Evolutionary conservation across 108 stramenopile genomes (phyloP).

Genomic region (Skeletonema grethae): DNA sequence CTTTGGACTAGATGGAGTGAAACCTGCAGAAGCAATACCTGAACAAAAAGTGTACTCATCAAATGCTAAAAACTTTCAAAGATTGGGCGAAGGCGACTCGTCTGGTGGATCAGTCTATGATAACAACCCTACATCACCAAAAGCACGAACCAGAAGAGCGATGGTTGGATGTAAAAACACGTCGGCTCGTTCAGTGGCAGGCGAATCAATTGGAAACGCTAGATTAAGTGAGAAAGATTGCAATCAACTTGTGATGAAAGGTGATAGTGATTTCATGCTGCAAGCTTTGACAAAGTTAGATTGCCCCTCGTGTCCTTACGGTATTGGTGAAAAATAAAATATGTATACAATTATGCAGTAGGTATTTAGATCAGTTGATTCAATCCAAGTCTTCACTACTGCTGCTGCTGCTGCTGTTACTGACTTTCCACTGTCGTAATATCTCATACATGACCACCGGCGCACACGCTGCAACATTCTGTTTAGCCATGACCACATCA

Average conservation of each 20-base stretch:
- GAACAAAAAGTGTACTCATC: constrained; percentile 48
- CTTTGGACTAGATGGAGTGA: constrained; percentile 11
- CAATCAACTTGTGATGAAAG: constrained; percentile 54
- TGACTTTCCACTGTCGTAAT: constrained; percentile 70
- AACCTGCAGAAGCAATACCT: background rate
- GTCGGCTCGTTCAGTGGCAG: constrained; percentile 48
- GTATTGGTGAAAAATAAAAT: constrained; percentile 39
- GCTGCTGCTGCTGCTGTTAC: constrained; percentile 60
- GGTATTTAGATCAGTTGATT: constrained; percentile 34
- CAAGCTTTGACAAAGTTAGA: constrained; percentile 56
- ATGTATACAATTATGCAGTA: constrained; percentile 23
- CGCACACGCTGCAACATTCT: constrained; percentile 87
- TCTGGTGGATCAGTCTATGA: constrained; percentile 61
- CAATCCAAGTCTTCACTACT: constrained; percentile 60
- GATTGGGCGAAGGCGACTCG: constrained; percentile 55
- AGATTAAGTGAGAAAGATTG: constrained; percentile 45
- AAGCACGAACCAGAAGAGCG: constrained; percentile 50
- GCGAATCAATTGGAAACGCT: constrained; percentile 28
- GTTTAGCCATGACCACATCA: no score
- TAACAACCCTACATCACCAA: constrained; percentile 55
- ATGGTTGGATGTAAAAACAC: constrained; percentile 62
- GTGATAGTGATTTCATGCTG: constrained; percentile 63
- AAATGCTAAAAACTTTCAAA: constrained; percentile 58
- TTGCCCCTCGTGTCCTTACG: constrained; percentile 68
- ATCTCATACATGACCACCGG: constrained; percentile 87